These are phyloP conservation scores for Linnemannia exigua DNA, from an alignment of 192 early-diverging fungal genomes.

Conservation along the genomic window DNA sequence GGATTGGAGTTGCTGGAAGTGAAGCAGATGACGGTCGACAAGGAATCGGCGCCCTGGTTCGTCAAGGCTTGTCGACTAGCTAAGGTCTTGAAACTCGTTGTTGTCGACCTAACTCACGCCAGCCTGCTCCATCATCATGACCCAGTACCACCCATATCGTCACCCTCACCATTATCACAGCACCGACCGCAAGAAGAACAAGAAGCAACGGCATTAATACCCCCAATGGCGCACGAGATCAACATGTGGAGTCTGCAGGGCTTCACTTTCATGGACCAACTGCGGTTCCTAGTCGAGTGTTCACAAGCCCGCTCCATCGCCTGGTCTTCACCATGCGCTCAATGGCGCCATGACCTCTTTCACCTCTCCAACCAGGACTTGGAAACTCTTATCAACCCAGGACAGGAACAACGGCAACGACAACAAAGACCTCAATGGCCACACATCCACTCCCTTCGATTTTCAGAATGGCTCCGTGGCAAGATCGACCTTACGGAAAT, in stretches of 20 bases:
- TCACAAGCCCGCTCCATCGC: conserved; percentile 3
- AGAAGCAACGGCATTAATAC: background rate
- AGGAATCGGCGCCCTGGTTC: background rate
- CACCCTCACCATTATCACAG: background rate
- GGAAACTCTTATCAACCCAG: background rate
- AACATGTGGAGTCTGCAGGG: background rate
- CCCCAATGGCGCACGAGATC: background rate
- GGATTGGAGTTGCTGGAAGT: background rate
- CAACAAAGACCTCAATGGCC: background rate
- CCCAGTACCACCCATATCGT: background rate
- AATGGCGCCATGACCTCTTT: background rate
- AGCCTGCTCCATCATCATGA: background rate
- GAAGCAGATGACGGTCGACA: background rate
- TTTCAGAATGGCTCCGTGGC: conserved; percentile 3
- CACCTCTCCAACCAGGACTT: background rate
- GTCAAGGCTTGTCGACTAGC: background rate
- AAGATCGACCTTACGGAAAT: background rate
- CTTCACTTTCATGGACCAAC: background rate
- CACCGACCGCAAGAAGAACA: background rate
- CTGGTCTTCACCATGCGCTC: background rate
- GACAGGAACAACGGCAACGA: background rate
- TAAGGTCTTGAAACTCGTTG: conserved; percentile 2
- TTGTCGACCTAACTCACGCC: background rate
- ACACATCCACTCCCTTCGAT: background rate
- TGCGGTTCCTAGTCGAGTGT: background rate